phyloP scores from a whole-genome alignment of 208 protist genomes.

The Acanthamoeba culbertsoni region DNA sequence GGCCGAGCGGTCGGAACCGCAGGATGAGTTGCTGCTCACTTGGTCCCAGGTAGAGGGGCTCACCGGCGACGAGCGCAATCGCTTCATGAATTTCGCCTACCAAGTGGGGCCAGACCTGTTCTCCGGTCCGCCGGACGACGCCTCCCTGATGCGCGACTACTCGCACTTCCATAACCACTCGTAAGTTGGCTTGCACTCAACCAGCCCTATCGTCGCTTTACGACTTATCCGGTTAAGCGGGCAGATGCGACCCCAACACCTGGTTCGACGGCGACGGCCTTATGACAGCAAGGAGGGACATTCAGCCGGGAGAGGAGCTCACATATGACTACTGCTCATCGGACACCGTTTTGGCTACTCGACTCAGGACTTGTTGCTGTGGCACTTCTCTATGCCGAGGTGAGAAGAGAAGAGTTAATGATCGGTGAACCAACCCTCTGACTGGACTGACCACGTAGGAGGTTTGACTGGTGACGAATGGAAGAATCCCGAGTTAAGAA shows the following conservation, averaged over 20 bases:
- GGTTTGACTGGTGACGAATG: too few species aligned
- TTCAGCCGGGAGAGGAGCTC: conserved; percentile 40
- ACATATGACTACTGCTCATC: conserved; percentile 50
- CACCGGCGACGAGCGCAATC: background rate
- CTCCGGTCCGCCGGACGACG: conserved; percentile 27
- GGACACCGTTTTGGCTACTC: background rate
- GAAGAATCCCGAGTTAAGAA: too few species aligned
- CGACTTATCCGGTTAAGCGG: background rate
- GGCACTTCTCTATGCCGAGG: background rate
- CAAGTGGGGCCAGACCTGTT: conserved; percentile 11
- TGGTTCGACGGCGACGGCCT: conserved; percentile 46
- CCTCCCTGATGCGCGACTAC: conserved; percentile 23
- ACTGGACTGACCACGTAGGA: too few species aligned
- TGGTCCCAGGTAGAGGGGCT: background rate
- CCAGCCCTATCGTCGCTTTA: background rate
- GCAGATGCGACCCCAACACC: conserved; percentile 40
- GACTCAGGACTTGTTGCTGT: background rate
- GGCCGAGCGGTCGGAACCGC: conserved; percentile 15
- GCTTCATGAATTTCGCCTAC: conserved; percentile 30
- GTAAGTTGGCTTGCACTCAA: too few species aligned
- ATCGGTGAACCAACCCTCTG: too few species aligned
- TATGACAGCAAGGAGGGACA: conserved; percentile 42
- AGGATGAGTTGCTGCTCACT: conserved; percentile 1
- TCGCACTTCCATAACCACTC: conserved; percentile 54
- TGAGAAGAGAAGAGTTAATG: too few species aligned